Percentiles rank a stretch among this genome's conserved stretches.
These are phyloP conservation scores for Hysterangium stoloniferum DNA, from an alignment of 768 basidiomycete genomes.

Conservation along the genomic window DNA sequence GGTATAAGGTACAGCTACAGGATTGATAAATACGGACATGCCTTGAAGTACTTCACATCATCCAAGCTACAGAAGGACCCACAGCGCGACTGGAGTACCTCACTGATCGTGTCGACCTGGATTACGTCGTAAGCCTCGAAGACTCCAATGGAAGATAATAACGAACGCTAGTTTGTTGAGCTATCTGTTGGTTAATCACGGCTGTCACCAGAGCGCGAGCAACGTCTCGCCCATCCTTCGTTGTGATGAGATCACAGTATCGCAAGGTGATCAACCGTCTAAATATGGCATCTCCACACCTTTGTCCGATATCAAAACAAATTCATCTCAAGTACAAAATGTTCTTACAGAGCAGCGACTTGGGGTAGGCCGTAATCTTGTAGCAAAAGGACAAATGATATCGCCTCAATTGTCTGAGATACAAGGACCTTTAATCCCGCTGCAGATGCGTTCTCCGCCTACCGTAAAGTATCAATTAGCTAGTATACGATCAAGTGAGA, in stretches of 20 bases:
- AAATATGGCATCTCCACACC: constrained; percentile 69
- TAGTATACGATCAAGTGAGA: neutral
- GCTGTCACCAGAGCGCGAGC: constrained; percentile 90
- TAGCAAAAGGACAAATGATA: constrained; percentile 87
- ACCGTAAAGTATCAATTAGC: constrained; percentile 14
- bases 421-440: constrained; percentile 68
- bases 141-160: neutral
- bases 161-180: constrained; percentile 88
- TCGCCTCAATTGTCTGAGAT: constrained; percentile 83
- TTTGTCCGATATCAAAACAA: constrained; percentile 20
- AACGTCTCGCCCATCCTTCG: constrained; percentile 76
- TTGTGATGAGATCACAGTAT: constrained; percentile 82
- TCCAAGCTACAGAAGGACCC: constrained; percentile 98
- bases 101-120: constrained; percentile 94
- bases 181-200: constrained; percentile 96
- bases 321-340: constrained; percentile 8
- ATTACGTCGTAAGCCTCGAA: neutral
- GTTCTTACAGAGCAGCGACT: constrained; percentile 66
- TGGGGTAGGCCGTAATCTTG: constrained; percentile 88
- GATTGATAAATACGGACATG: constrained; percentile 21
- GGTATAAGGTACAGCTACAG: neutral
- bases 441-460: constrained; percentile 83
- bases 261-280: constrained; percentile 61
- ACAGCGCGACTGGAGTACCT: constrained; percentile 88
- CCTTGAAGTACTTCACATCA: constrained; percentile 97